Percentiles rank a stretch among this genome's conserved stretches.
These are phyloP conservation scores for Oryza officinalis DNA, from an alignment of 176 grass and related monocot genomes.

Conservation along the genomic window DNA sequence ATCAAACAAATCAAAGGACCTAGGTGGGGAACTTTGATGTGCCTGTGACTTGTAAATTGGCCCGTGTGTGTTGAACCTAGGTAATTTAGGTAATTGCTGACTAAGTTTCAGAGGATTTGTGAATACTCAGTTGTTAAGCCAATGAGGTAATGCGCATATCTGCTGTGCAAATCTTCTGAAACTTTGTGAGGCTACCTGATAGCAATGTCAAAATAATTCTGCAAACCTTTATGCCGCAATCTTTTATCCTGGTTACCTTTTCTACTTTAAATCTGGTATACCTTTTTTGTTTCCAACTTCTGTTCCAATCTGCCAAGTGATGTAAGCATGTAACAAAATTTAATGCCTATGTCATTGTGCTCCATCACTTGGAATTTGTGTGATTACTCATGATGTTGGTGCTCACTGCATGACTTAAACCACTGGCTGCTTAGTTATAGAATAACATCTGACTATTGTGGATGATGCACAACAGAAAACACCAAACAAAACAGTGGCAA, in stretches of 20 bases:
- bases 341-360: background rate
- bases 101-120: background rate
- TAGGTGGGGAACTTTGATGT: background rate
- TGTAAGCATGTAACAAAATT: slow-evolving; percentile 4
- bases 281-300: background rate
- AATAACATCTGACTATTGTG: slow-evolving; percentile 34
- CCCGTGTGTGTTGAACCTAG: background rate
- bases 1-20: background rate
- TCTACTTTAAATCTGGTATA: background rate
- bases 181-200: background rate
- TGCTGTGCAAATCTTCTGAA: background rate
- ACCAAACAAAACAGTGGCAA: slow-evolving; percentile 64
- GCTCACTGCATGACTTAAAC: slow-evolving; percentile 7
- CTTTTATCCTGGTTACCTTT: background rate
- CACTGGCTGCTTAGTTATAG: background rate
- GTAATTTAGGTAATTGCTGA: background rate
- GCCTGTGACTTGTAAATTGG: background rate
- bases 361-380: background rate
- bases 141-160: background rate
- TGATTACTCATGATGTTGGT: background rate
- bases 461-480: slow-evolving; percentile 62
- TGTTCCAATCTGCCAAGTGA: background rate
- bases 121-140: background rate
- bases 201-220: background rate
- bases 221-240: background rate